These are phyloP conservation scores for Candolleomyces aberdarensis DNA, from an alignment of 768 basidiomycete species.

Conservation along the genomic window DNA sequence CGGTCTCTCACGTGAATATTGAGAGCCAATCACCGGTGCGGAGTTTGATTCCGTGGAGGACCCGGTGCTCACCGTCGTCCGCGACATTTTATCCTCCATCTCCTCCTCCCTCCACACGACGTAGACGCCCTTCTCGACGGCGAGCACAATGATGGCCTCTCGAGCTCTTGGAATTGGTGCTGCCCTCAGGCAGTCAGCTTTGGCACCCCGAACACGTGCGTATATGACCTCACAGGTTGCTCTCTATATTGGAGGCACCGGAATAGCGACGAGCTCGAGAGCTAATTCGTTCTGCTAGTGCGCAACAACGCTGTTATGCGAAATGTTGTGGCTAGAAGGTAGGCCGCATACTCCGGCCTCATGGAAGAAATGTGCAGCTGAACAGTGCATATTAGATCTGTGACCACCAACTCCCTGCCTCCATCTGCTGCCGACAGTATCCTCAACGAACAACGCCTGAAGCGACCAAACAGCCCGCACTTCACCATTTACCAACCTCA, in stretches of 20 bases:
- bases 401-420: constrained; percentile 66
- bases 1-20: constrained; percentile 16
- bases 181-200: constrained; percentile 48
- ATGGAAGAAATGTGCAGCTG: neutral
- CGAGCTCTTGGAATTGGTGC: constrained; percentile 59
- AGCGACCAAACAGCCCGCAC: constrained; percentile 91
- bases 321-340: constrained; percentile 43
- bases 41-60: constrained; percentile 19
- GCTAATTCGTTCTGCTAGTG: constrained; percentile 18
- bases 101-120: constrained; percentile 2
- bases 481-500: constrained; percentile 97
- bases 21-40: constrained; percentile 16
- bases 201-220: constrained; percentile 37
- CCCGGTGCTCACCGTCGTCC: constrained; percentile 20
- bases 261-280: constrained; percentile 10
- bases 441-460: constrained; percentile 83
- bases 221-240: neutral
- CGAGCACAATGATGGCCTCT: constrained; percentile 37
- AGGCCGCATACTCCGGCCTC: constrained; percentile 4
- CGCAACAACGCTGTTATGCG: constrained; percentile 40
- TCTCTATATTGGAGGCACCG: constrained; percentile 19
- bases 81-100: constrained; percentile 2
- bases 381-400: constrained; percentile 30
- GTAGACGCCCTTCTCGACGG: neutral
- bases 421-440: constrained; percentile 57